These are phyloP conservation scores for Aureobasidium sp. DNA, from an alignment of 2,329 filamentous ascomycete species.

Conservation along the genomic window DNA sequence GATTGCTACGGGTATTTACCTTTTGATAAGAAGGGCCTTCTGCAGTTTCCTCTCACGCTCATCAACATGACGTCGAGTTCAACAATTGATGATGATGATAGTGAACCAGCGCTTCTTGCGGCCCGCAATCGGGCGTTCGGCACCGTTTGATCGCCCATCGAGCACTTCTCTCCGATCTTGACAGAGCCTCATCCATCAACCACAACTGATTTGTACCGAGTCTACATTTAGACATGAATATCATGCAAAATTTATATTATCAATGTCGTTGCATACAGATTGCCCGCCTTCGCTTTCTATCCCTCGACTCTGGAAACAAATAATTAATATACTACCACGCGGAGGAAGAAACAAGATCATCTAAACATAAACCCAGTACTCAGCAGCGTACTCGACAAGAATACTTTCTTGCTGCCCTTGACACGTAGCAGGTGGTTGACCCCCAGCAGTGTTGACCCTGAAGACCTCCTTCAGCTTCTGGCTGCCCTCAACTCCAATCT, in stretches of 20 bases:
- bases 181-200: neutral
- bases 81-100: conserved; percentile 11
- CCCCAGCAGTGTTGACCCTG: conserved; percentile 85
- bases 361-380: conserved; percentile 71
- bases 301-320: neutral
- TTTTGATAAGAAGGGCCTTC: conserved; percentile 4
- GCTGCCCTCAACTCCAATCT: conserved; percentile 52
- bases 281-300: neutral
- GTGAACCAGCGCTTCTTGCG: neutral
- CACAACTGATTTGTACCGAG: neutral
- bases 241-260: neutral
- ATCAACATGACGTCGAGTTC: conserved; percentile 1
- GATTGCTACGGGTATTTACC: neutral
- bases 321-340: conserved; percentile 1
- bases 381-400: conserved; percentile 81
- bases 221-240: neutral
- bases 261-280: neutral
- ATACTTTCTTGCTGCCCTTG: conserved; percentile 69
- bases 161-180: conserved; percentile 2
- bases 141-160: conserved; percentile 5
- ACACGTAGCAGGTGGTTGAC: conserved; percentile 79
- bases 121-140: conserved; percentile 7
- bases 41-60: neutral
- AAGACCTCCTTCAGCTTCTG: conserved; percentile 81
- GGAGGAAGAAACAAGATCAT: neutral